Percentiles rank a stretch among this genome's conserved stretches.
These are phyloP conservation scores for Arthrobotrys conoides DNA, from an alignment of 2,329 filamentous ascomycete genomes.

Conservation along the genomic window DNA sequence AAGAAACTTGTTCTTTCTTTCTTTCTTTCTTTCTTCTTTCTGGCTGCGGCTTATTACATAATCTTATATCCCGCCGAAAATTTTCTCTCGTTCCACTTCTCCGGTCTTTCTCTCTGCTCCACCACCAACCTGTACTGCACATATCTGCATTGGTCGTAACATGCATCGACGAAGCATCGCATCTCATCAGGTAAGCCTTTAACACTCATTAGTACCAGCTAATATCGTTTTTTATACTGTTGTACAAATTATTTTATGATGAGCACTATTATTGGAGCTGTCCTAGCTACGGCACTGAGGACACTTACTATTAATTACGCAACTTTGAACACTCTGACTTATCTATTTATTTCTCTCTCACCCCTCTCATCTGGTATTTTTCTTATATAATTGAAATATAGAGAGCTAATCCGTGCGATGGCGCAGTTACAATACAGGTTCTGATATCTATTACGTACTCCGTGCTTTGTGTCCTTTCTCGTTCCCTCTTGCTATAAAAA, in stretches of 20 bases:
- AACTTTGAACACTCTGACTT: constrained; percentile 65
- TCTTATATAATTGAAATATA: constrained; percentile 1
- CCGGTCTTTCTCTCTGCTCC: neutral
- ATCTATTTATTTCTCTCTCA: constrained; percentile 61
- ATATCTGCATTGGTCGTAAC: neutral
- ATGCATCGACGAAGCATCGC: too few relatives aligned
- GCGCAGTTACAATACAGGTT: neutral
- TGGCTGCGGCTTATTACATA: neutral
- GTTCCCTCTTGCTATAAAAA: neutral
- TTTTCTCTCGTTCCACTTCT: neutral
- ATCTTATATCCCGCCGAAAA: neutral
- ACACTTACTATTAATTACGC: constrained; percentile 74
- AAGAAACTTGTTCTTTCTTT: too few relatives aligned
- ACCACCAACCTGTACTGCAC: too few relatives aligned
- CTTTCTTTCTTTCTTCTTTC: too few relatives aligned
- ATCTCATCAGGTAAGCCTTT: constrained; percentile 12
- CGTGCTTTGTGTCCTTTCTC: neutral
- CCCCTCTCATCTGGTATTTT: constrained; percentile 60
- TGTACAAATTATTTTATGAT: constrained; percentile 68
- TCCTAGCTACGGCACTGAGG: constrained; percentile 76
- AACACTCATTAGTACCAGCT: too few relatives aligned
- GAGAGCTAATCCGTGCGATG: neutral
- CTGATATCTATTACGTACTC: constrained; percentile 3
- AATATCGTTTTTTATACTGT: too few relatives aligned
- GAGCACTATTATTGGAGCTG: constrained; percentile 81